A percentile compares a stretch with the other conserved stretches of the same genome.
Conservation (phyloP, 768 basidiomycete genomes). For the Macrolepiota albuminosa region DNA sequence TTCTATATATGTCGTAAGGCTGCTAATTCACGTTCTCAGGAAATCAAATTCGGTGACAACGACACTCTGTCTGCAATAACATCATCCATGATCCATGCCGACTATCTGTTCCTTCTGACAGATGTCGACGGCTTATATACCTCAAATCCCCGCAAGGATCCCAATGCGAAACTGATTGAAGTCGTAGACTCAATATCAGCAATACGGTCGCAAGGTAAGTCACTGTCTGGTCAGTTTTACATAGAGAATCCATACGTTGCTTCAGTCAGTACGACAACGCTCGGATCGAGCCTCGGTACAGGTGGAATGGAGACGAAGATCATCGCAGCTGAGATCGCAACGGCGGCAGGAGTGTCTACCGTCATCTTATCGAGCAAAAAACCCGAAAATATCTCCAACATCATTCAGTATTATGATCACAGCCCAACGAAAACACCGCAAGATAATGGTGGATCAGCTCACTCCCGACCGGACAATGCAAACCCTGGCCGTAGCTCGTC, state of each 20-base stretch:
- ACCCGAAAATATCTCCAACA: conserved; percentile 68
- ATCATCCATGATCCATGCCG: conserved; percentile 95
- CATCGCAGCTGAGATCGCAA: conserved; percentile 97
- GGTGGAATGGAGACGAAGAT: conserved; percentile 99
- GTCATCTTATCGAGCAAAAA: conserved; percentile 83
- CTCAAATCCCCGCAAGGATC: conserved; percentile 76
- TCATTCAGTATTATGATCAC: conserved; percentile 71
- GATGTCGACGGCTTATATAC: conserved; percentile 97
- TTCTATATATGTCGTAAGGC: not conserved
- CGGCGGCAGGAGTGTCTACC: conserved; percentile 90
- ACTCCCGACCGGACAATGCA: conserved; percentile 11
- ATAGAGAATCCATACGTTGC: not conserved
- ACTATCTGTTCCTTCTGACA: conserved; percentile 93
- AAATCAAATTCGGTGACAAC: conserved; percentile 99
- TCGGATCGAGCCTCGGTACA: conserved; percentile 91
- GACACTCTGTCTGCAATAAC: conserved; percentile 98
- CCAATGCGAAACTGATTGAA: conserved; percentile 46
- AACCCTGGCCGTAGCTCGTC: conserved; percentile 17
- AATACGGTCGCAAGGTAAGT: conserved; percentile 77
- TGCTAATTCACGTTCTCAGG: conserved; percentile 41
- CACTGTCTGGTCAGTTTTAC: not conserved
- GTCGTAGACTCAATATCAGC: conserved; percentile 59
- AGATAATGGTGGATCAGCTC: conserved; percentile 19
- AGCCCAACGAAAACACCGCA: conserved; percentile 31
- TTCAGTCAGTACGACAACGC: conserved; percentile 85